These are phyloP conservation scores for Lyophyllum decastes DNA, from an alignment of 768 basidiomycete species.

Conservation along the genomic window DNA sequence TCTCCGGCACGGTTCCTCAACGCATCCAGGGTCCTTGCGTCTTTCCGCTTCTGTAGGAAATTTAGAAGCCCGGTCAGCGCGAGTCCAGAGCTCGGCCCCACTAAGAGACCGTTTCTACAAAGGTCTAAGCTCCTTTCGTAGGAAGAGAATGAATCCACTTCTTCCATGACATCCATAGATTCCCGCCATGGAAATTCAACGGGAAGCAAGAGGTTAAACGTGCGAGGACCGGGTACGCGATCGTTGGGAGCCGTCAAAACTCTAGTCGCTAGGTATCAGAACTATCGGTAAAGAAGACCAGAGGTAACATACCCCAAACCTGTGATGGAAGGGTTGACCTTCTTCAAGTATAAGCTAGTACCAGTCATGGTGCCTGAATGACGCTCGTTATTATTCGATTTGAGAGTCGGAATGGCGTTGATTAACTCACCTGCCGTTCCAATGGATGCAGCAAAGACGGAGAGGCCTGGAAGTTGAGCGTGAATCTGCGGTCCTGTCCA, in stretches of 20 bases:
- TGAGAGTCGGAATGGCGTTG: background rate
- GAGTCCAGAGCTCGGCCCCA: conserved; percentile 23
- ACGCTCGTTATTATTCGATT: background rate
- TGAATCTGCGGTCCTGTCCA: conserved; percentile 27
- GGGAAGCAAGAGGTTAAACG: conserved; percentile 11
- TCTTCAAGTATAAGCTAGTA: conserved; percentile 23
- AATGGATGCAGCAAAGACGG: conserved; percentile 22
- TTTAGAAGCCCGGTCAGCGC: conserved; percentile 23
- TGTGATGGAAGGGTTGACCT: conserved; percentile 16
- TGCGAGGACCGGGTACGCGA: conserved; percentile 24
- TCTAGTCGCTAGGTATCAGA: background rate
- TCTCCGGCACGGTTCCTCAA: conserved; percentile 18
- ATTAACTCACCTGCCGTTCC: conserved; percentile 20
- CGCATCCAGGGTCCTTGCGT: conserved; percentile 13
- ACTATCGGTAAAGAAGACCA: background rate
- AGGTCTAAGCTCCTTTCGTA: conserved; percentile 24
- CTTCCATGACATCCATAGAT: conserved; percentile 22
- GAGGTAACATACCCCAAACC: conserved; percentile 17
- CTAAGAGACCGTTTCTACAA: conserved; percentile 23
- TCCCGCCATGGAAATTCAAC: conserved; percentile 27
- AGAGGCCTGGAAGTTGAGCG: conserved; percentile 23
- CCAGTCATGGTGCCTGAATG: conserved; percentile 26
- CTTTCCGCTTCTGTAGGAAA: conserved; percentile 21
- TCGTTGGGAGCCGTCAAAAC: conserved; percentile 22
- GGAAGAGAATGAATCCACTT: conserved; percentile 20